Conservation (phyloP, 83 land plant species). For the Picea mariana region DNA sequence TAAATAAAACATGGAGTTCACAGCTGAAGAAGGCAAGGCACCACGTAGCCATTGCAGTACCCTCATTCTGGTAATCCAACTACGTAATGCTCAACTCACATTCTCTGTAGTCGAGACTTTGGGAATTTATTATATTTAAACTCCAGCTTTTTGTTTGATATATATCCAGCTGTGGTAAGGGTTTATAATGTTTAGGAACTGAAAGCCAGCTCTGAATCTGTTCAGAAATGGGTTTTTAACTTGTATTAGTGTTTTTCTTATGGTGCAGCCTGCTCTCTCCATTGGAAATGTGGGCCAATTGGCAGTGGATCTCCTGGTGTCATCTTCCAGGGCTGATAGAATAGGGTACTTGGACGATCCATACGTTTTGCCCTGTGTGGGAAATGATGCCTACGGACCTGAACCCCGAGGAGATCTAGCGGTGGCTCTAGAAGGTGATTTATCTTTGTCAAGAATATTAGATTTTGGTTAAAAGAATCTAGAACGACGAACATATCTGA, state of each 20-base stretch:
- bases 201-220: background rate
- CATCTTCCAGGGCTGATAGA: constrained; percentile 53
- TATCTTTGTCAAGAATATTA: too few relatives aligned
- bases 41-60: constrained; percentile 20
- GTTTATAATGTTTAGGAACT: background rate
- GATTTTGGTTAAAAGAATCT: too few relatives aligned
- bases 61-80: constrained; percentile 34
- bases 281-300: constrained; percentile 98
- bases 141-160: background rate
- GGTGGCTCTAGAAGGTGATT: constrained; percentile 83
- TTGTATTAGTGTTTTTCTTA: background rate
- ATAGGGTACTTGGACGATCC: constrained; percentile 91
- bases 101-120: background rate
- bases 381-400: constrained; percentile 90
- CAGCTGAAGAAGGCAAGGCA: constrained; percentile 17
- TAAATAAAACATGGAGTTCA: constrained; percentile 24
- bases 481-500: too few relatives aligned
- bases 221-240: background rate
- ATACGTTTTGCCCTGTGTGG: constrained; percentile 87
- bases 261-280: constrained; percentile 85
- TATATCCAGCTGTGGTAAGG: background rate
- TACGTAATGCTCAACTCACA: background rate
- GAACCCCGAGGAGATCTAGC: constrained; percentile 68
- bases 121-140: background rate
- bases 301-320: constrained; percentile 80